A percentile compares a stretch with the other conserved stretches of the same genome.
These are phyloP conservation scores for Perkinsus marinus DNA, from an alignment of 169 alveolate species.

Conservation along the genomic window DNA sequence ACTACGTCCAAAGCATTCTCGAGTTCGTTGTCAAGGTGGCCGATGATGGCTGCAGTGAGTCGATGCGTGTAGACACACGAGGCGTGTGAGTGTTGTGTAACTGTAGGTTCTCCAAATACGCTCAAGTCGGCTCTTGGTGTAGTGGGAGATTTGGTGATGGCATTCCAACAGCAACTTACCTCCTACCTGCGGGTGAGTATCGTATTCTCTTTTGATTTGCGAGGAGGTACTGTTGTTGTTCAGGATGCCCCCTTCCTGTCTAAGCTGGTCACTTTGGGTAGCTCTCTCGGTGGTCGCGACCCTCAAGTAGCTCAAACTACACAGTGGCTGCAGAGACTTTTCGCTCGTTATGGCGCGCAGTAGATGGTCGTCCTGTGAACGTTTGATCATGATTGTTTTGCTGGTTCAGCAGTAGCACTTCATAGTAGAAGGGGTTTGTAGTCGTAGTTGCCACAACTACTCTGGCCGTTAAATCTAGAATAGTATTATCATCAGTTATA, in stretches of 20 bases:
- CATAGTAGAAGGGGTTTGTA: not conserved
- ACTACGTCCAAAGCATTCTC: constrained; percentile 49
- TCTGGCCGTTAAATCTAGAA: not conserved
- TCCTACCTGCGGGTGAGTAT: not conserved
- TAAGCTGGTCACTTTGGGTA: not conserved
- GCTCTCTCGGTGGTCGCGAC: not conserved
- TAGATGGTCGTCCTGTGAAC: not conserved
- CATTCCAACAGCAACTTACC: not conserved
- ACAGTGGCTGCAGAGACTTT: not conserved
- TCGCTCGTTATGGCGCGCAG: not conserved
- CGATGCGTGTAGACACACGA: not conserved
- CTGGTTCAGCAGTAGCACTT: not conserved
- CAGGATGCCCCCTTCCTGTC: not conserved
- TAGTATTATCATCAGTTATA: no score
- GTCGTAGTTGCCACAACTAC: not conserved
- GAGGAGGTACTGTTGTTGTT: not conserved
- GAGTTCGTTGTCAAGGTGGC: constrained; percentile 27
- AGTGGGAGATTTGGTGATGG: not conserved
- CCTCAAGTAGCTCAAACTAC: not conserved
- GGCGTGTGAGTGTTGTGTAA: not conserved
- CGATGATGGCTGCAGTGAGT: not conserved
- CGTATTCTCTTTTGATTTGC: not conserved
- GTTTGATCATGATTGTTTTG: not conserved
- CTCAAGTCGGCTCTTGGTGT: not conserved
- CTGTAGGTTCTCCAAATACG: not conserved